Evolutionary conservation across 2,329 filamentous ascomycete species (phyloP).

Genomic region (Exserohilum turcica): DNA sequence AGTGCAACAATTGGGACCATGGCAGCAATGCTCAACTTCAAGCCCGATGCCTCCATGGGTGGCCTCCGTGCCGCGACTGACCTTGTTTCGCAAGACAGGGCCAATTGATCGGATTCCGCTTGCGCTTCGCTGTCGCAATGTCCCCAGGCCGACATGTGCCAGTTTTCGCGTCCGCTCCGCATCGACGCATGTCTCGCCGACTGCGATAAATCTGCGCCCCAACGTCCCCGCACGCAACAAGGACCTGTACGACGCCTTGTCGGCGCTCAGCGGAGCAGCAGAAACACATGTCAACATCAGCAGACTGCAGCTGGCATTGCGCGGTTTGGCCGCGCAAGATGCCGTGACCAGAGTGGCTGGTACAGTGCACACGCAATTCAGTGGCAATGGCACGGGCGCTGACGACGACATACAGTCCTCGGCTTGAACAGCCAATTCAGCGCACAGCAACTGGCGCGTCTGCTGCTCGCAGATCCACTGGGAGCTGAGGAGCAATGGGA

Average conservation of each 20-base stretch:
- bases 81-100: conserved; percentile 30
- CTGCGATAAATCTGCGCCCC: conserved; percentile 59
- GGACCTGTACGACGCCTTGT: conserved; percentile 65
- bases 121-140: conserved; percentile 36
- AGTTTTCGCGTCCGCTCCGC: conserved; percentile 40
- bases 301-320: conserved; percentile 71
- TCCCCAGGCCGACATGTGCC: conserved; percentile 15
- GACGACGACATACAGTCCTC: conserved; percentile 50
- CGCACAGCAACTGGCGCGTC: conserved; percentile 68
- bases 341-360: conserved; percentile 63
- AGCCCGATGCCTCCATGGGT: conserved; percentile 52
- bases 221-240: conserved; percentile 58
- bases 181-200: conserved; percentile 55
- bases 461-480: conserved; percentile 59
- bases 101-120: conserved; percentile 33
- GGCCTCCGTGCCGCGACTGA: conserved; percentile 43
- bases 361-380: conserved; percentile 36
- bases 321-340: conserved; percentile 62
- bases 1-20: conserved; percentile 25
- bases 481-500: conserved; percentile 52
- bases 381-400: conserved; percentile 8
- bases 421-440: conserved; percentile 57
- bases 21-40: conserved; percentile 34
- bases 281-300: conserved; percentile 70
- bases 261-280: conserved; percentile 65